Evolutionary conservation across 768 basidiomycete species (phyloP), one percentile per base, ranked within the genome.

Genomic region (Calocera viscosa): DNA sequence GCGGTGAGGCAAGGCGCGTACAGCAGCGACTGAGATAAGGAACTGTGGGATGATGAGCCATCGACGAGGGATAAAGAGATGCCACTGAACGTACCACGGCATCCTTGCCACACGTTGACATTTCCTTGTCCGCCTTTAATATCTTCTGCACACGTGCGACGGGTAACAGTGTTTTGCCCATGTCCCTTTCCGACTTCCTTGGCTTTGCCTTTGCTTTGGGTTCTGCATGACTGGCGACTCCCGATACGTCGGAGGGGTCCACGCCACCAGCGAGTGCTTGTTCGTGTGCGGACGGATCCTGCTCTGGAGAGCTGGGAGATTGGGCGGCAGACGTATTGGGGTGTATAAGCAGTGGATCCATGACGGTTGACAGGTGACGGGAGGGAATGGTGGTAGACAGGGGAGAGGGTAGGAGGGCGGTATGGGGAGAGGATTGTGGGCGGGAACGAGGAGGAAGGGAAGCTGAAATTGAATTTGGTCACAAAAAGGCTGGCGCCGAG

Each of bases 141-240:
- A 94, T 90, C 77, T 81, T 86, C 75, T 91, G 91, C 41, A 94
- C 87, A 68, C 89, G 82, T 1, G 88, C 79, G 65, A 89, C 80
- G 0, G 92, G 92, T 53, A 93, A 77, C 24, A 88, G 69, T 1
- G 90, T 86, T 71, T 86, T 91, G 35, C 92, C 91, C 0, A 83
- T 84, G 26, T 79, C 76, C 69, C 87, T 84, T 67, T 78, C 78
- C 5, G 70, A 60, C 30, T 60, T 60, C 30, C 19, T 26, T 60
- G 24, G 53, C 19, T 60, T 60, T 60, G 53, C 14, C 22, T 60
- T 60, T 16, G 30, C 2, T 22, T 32, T 60, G 2, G 11, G 53
- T 60, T 60, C 53, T 60, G 26, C 26, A 5, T 60, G 53, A 32
- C 30, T 30, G 2, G 30, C 2, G 30, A 10, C 19, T 11, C 14